Conservation (phyloP, 1,284 basidiomycete genomes). For the Ustilago tritici region DNA sequence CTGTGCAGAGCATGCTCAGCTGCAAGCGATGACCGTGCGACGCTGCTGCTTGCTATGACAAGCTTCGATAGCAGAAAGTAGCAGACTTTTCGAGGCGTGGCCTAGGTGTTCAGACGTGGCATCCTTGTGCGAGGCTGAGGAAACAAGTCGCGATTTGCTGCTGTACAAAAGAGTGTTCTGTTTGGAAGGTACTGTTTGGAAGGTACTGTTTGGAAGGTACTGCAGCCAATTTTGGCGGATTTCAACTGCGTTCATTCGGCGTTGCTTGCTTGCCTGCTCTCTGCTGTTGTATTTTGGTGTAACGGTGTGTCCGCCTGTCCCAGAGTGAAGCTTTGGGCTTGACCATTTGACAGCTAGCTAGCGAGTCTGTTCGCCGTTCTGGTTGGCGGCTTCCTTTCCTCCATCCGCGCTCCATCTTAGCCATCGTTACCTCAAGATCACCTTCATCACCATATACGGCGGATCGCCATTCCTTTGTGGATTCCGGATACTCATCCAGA, state of each 20-base stretch:
- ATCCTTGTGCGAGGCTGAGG: not conserved
- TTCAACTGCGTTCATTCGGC: conserved; percentile 11
- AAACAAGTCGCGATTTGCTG: not conserved
- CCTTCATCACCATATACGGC: not conserved
- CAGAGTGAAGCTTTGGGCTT: conserved; percentile 7
- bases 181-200: conserved; percentile 23
- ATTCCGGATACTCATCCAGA: conserved; percentile 3
- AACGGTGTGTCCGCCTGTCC: not conserved
- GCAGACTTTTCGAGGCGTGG: not conserved
- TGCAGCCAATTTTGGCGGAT: conserved; percentile 3
- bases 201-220: conserved; percentile 13
- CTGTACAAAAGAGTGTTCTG: conserved; percentile 7
- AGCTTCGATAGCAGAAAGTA: not conserved
- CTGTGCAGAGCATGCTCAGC: not conserved
- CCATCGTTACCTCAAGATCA: conserved; percentile 16
- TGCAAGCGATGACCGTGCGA: not conserved
- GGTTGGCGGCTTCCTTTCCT: not conserved
- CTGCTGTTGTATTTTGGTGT: not conserved
- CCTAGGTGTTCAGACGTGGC: not conserved
- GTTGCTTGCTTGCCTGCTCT: conserved; percentile 1
- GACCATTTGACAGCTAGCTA: not conserved
- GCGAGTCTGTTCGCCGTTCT: not conserved
- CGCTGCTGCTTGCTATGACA: not conserved
- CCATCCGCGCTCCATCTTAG: conserved; percentile 12
- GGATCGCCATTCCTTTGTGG: not conserved